Conservation (phyloP, 768 basidiomycete species). For the Auricularia cornea region DNA sequence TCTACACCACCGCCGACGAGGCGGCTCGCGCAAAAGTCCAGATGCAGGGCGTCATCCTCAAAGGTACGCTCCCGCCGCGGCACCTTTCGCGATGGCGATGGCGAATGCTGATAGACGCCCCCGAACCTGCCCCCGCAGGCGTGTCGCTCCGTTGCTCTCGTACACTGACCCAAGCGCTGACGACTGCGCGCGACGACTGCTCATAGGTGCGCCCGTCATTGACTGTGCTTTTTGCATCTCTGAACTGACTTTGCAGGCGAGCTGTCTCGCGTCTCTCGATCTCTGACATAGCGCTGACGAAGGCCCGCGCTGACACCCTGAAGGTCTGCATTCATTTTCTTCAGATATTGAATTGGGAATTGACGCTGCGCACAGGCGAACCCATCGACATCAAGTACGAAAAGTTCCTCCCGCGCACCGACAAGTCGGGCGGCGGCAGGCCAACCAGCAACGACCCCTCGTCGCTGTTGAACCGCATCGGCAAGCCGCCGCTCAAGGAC, state of each 20-base stretch:
- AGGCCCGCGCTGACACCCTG: too few relatives aligned
- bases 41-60: slow-evolving; percentile 79
- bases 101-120: neutral
- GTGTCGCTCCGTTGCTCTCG: too few relatives aligned
- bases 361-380: slow-evolving; percentile 42
- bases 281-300: too few relatives aligned
- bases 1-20: slow-evolving; percentile 70
- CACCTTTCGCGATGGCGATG: neutral
- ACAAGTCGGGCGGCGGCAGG: slow-evolving; percentile 30
- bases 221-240: too few relatives aligned
- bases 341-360: too few relatives aligned
- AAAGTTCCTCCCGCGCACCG: slow-evolving; percentile 20
- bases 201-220: too few relatives aligned
- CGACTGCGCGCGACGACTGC: too few relatives aligned
- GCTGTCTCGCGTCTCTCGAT: too few relatives aligned
- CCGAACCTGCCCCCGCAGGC: too few relatives aligned
- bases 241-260: too few relatives aligned
- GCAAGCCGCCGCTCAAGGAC: slow-evolving; percentile 62
- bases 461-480: slow-evolving; percentile 65
- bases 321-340: too few relatives aligned
- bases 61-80: slow-evolving; percentile 44
- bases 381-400: slow-evolving; percentile 68
- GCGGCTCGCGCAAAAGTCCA: slow-evolving; percentile 78
- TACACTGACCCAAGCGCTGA: too few relatives aligned
- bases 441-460: slow-evolving; percentile 37